These are phyloP conservation scores for Tricholoma sp. DNA, from an alignment of 768 basidiomycete species.

Conservation along the genomic window DNA sequence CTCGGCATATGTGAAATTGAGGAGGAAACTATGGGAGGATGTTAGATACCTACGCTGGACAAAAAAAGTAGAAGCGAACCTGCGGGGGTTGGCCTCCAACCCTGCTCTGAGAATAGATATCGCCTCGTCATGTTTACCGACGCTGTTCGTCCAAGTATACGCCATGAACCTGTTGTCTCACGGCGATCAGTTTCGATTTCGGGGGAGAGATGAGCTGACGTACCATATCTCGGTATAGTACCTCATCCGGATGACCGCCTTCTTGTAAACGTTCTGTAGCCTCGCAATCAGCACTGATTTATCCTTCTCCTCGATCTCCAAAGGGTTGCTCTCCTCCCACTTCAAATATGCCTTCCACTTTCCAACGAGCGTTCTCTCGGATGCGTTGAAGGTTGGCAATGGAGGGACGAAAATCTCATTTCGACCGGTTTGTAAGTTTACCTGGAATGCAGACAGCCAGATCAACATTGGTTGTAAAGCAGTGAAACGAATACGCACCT, in stretches of 20 bases:
- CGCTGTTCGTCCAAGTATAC: conserved; percentile 70
- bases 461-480: neutral
- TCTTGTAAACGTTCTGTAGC: conserved; percentile 79
- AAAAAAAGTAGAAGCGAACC: conserved; percentile 32
- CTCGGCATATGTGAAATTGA: conserved; percentile 92
- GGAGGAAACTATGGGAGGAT: conserved; percentile 57
- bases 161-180: conserved; percentile 77
- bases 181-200: neutral
- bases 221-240: conserved; percentile 93
- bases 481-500: neutral
- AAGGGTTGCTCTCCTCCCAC: conserved; percentile 93
- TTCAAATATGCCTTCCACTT: conserved; percentile 91
- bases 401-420: conserved; percentile 58
- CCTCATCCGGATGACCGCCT: conserved; percentile 87
- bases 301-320: conserved; percentile 88
- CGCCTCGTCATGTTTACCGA: conserved; percentile 81
- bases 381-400: conserved; percentile 64
- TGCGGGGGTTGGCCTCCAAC: conserved; percentile 81
- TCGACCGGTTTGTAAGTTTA: conserved; percentile 30
- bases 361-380: conserved; percentile 71
- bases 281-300: conserved; percentile 58
- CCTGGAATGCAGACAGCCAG: conserved; percentile 7
- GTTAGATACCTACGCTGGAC: neutral
- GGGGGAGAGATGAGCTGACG: conserved; percentile 24
- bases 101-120: conserved; percentile 76